Evolutionary conservation across 2,329 filamentous ascomycete species (phyloP), one percentile per base, ranked within the genome.

Genomic region (Emergomyces africanus): DNA sequence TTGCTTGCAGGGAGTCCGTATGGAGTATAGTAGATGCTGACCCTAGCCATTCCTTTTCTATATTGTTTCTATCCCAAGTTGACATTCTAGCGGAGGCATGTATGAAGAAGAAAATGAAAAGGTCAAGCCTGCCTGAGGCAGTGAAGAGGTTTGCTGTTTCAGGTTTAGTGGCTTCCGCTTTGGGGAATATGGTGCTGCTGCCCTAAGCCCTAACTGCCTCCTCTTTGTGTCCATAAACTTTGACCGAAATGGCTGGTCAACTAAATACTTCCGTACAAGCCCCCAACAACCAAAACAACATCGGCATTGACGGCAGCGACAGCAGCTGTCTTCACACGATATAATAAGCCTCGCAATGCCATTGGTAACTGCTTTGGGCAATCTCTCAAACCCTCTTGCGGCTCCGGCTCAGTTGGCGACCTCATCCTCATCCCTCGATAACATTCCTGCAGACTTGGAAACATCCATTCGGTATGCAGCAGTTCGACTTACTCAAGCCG

Each of bases 401-500:
- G 77, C 75, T 6, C 68, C 72, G 3, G 69, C 74, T 25, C 77
- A 79, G 63, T 68, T 79, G 18, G 68, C 74, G 12, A 73, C 64
- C 58, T 76, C 75, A 6, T 75, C 73, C 2, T 77, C 75, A 1
- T 71, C 71, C 6, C 69, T 78, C 20, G 75, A 77, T 61, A 73
- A 72, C 42, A 67, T 77, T 15, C 67, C 73, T 5, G 59, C 70
- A 12, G 74, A 75, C 23, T 66, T 78, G 30, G 74, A 76, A 62
- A 66, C 68, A 6, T 77, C 76, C 1, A 68, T 77, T 60, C 73
- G 75, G 46, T 78, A 74, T 63, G 74, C 75, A 2, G 74, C 74
- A 15, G 70, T 70, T 5, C 70, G 73, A 59, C 70, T 79, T 30
- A 79, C 76, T 1, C 76, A 78, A 61, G 70, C 75, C 2, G 77